Conservation (phyloP, 768 basidiomycete genomes). For the Tephrocybe sp. region DNA sequence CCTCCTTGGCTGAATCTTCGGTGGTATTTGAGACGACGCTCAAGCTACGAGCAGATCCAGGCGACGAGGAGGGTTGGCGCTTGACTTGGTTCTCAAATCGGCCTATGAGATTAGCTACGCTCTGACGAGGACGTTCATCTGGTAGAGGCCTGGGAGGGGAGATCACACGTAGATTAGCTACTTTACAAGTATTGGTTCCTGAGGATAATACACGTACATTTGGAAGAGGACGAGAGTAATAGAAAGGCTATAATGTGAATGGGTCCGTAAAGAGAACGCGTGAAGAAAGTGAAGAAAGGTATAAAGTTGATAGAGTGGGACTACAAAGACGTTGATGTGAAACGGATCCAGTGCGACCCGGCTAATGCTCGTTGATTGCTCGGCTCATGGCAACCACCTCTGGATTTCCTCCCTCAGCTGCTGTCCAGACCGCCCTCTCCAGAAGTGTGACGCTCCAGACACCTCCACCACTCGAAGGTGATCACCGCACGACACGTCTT, state of each 20-base stretch:
- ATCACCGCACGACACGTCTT: slow-evolving; percentile 17
- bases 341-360: slow-evolving; percentile 9
- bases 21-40: slow-evolving; percentile 66
- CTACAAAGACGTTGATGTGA: slow-evolving; percentile 18
- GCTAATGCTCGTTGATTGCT: no score
- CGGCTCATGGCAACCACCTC: slow-evolving; percentile 38
- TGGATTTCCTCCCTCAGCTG: slow-evolving; percentile 28
- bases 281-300: slow-evolving; percentile 11
- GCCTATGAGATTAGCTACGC: slow-evolving; percentile 89
- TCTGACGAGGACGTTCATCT: slow-evolving; percentile 84
- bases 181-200: not conserved
- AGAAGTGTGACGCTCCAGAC: slow-evolving; percentile 63
- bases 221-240: slow-evolving; percentile 16
- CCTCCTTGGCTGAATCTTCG: slow-evolving; percentile 66
- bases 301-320: slow-evolving; percentile 7
- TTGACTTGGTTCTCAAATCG: slow-evolving; percentile 84
- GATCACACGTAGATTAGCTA: slow-evolving; percentile 8
- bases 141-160: slow-evolving; percentile 70
- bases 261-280: not conserved
- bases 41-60: slow-evolving; percentile 55
- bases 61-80: slow-evolving; percentile 45
- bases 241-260: slow-evolving; percentile 10
- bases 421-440: slow-evolving; percentile 41
- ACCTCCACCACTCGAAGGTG: slow-evolving; percentile 39
- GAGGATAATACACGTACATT: slow-evolving; percentile 31